Evolutionary conservation across 2,329 filamentous ascomycete species (phyloP).

Genomic region (Davidsoniella neocaledoniae): DNA sequence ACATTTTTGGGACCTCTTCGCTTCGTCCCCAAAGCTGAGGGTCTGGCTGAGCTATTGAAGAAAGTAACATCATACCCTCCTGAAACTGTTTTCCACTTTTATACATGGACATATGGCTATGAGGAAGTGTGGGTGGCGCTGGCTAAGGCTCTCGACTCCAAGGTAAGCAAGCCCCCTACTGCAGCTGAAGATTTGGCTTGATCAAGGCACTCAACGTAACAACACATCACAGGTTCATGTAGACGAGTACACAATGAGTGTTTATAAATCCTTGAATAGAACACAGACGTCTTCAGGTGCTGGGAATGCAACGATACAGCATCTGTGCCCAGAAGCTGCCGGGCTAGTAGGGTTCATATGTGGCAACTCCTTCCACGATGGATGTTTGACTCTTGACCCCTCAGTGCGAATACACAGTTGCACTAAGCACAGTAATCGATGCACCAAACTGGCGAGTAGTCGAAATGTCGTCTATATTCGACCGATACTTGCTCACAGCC

Average conservation of each 20-base stretch:
- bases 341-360: conserved; percentile 56
- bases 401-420: conserved; percentile 67
- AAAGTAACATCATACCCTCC: conserved; percentile 52
- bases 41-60: conserved; percentile 53
- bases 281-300: conserved; percentile 15
- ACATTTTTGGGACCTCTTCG: conserved; percentile 41
- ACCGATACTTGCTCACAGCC: conserved; percentile 11
- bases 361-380: conserved; percentile 52
- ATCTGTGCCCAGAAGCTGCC: conserved; percentile 41
- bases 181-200: background rate
- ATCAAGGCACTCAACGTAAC: no score
- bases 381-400: conserved; percentile 52
- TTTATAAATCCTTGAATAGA: conserved; percentile 49
- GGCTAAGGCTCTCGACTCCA: conserved; percentile 49
- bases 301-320: conserved; percentile 13
- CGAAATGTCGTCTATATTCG: conserved; percentile 16
- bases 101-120: conserved; percentile 67
- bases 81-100: conserved; percentile 67
- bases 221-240: conserved; percentile 47
- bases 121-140: conserved; percentile 84
- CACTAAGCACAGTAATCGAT: conserved; percentile 12
- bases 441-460: conserved; percentile 9
- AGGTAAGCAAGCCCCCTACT: conserved; percentile 24
- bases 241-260: conserved; percentile 57
- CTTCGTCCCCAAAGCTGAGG: conserved; percentile 53